Base-by-base conservation (phyloP, 768 basidiomycete species). In the Hysterangium stoloniferum region DNA sequence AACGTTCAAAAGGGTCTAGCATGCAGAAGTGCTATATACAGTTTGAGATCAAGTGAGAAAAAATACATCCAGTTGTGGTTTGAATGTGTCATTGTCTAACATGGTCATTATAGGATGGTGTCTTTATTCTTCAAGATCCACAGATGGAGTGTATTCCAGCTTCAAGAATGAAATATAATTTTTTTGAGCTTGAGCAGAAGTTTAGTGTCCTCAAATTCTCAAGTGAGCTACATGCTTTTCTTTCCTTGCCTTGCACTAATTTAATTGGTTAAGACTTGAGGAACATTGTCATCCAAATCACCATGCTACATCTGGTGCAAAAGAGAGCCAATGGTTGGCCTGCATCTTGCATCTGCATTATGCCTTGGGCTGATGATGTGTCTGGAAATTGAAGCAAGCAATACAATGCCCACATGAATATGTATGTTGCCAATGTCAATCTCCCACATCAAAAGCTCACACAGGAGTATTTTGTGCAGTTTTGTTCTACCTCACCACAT, bases 331-430 rank as follows among this genome's bases (percentile, higher is more conserved):
- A 53, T 37, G 59, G 22, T 25, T 27, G 58, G 47, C 4, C 19
- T 54, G 4, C 53, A 50, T 36, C 32, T 48, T 1, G 9, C 60
- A 12, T 52, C 53, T 3, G 29, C 48, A 45, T 59, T 7, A 57
- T 58, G 27, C 56, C 52, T 11, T 67, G 64, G 63, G 35, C 52
- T 8, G 66, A 67, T 43, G 63, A 69, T 57, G 65, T 67, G 3
- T 67, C 64, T 1, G 67, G 67, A 28, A 62, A 68, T 57, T 48
- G 42, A 15, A 63, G 53, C 54, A 71, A 71, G 53, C 65, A 68
- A 41, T 69, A 62, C 48, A 68, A 71, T 42, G 46, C 60, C 0
- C 68, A 70, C 46, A 63, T 52, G 9, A 70, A 70, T 43, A 44
- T 67, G 1, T 70, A 67, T 35, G 41, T 65, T 2, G 50, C 55